A percentile compares a stretch with the other conserved stretches of the same genome.
Conservation (phyloP, 2,329 filamentous ascomycete species). For the Aspergillus versicolor region DNA sequence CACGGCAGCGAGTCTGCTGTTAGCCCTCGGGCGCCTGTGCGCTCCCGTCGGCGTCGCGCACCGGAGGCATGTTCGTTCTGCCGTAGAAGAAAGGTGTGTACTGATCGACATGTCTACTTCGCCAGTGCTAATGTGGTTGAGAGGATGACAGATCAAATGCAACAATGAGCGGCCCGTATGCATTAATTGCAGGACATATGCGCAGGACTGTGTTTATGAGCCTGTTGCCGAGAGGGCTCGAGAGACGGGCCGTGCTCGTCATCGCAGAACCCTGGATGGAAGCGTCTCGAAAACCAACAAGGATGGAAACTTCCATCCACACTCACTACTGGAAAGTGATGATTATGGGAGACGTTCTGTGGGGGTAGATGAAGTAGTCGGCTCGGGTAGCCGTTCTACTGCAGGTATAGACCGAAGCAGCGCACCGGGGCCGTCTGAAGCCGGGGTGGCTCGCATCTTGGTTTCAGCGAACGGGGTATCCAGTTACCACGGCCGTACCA, state of each 20-base stretch:
- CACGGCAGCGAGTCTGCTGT: not conserved
- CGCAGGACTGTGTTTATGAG: conserved; percentile 39
- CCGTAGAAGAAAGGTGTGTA: not conserved
- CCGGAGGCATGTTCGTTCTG: not conserved
- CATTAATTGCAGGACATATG: conserved; percentile 36
- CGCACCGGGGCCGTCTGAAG: not conserved
- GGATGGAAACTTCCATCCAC: not conserved
- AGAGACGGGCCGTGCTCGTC: not conserved
- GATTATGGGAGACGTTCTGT: not conserved
- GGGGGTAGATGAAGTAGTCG: not conserved
- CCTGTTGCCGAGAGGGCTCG: not conserved
- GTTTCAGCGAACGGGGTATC: conserved; percentile 26
- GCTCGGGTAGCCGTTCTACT: not conserved
- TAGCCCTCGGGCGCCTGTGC: not conserved
- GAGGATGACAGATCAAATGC: not conserved
- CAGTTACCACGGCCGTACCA: conserved; percentile 6
- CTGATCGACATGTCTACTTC: not conserved
- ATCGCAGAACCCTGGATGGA: not conserved
- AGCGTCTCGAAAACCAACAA: not conserved
- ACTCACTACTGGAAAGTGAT: no score
- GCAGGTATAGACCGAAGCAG: conserved; percentile 13
- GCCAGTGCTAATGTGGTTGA: not conserved
- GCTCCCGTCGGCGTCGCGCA: not conserved
- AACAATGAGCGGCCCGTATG: conserved; percentile 14
- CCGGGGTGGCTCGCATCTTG: conserved; percentile 18